A percentile compares a stretch with the other conserved stretches of the same genome.
phyloP scores from a whole-genome alignment of 1,284 basidiomycete species.

The Cutaneotrichosporon cutaneum region DNA sequence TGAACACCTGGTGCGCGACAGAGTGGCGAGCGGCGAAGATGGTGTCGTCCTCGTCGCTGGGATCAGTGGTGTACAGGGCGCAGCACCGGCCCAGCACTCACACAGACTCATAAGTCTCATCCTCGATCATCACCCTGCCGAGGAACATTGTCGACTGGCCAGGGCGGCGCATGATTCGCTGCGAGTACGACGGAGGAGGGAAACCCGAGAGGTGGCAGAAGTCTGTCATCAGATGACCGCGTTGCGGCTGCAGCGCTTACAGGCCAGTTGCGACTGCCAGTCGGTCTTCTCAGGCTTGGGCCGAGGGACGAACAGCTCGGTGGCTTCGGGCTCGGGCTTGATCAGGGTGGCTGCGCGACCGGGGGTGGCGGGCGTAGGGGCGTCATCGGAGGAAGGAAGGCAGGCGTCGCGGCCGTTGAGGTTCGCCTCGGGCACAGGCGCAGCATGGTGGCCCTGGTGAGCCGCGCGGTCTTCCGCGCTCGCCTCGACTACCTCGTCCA shows the following conservation, averaged over 20 bases:
- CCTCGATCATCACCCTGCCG: slow-evolving; percentile 22
- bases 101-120: slow-evolving; percentile 19
- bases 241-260: slow-evolving; percentile 1
- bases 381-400: no score
- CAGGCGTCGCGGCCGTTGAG: no score
- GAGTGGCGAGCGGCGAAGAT: slow-evolving; percentile 25
- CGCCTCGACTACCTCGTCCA: no score
- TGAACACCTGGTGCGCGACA: slow-evolving; percentile 26
- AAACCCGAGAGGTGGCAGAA: slow-evolving; percentile 24
- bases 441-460: no score
- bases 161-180: slow-evolving; percentile 11
- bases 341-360: not conserved
- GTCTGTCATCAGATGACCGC: slow-evolving; percentile 13
- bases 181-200: slow-evolving; percentile 14
- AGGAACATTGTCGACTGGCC: slow-evolving; percentile 17
- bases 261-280: slow-evolving; percentile 21
- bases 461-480: no score
- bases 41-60: slow-evolving; percentile 1
- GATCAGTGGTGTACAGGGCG: not conserved
- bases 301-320: not conserved
- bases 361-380: no score
- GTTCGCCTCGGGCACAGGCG: no score
- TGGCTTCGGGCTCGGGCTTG: not conserved
- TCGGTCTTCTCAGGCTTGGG: slow-evolving; percentile 15
- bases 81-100: not conserved